A percentile compares a stretch with the other conserved stretches of the same genome.
phyloP scores from a whole-genome alignment of 345 rosid genomes.

The Lumnitzera racemosa region DNA sequence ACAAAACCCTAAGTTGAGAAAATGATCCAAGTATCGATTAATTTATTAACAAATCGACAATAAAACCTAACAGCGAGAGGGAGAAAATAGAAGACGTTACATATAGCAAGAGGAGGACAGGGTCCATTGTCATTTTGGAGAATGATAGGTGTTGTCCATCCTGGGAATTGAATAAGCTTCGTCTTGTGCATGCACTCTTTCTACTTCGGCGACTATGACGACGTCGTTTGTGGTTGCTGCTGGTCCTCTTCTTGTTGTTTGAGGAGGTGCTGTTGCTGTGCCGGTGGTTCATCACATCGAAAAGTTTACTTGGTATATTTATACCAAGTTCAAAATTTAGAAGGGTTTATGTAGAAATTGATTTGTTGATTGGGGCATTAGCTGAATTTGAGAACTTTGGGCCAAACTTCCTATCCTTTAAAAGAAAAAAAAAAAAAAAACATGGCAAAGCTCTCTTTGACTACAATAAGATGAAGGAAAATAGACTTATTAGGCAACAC shows the following conservation, averaged over 20 bases:
- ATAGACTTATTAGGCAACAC: too few relatives aligned
- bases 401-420: too few relatives aligned
- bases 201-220: constrained; percentile 9
- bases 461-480: too few relatives aligned
- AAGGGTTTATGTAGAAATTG: too few relatives aligned
- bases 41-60: not conserved
- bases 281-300: not conserved
- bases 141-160: constrained; percentile 76
- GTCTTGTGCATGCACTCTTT: constrained; percentile 65
- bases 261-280: not conserved
- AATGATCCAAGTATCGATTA: too few relatives aligned
- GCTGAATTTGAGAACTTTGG: too few relatives aligned
- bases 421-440: too few relatives aligned
- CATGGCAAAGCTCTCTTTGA: too few relatives aligned
- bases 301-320: too few relatives aligned
- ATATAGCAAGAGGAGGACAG: constrained; percentile 95
- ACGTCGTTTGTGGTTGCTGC: constrained; percentile 16
- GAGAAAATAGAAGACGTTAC: constrained; percentile 28
- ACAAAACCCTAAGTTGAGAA: too few relatives aligned
- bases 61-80: constrained; percentile 20
- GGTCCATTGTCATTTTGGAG: constrained; percentile 99
- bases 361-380: too few relatives aligned
- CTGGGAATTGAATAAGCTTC: constrained; percentile 75
- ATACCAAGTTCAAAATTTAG: too few relatives aligned
- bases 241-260: not conserved